Percentiles rank a stretch among this genome's conserved stretches.
These are phyloP conservation scores for Microbotryomycetes sp. DNA, from an alignment of 1,284 basidiomycete species.

Conservation along the genomic window DNA sequence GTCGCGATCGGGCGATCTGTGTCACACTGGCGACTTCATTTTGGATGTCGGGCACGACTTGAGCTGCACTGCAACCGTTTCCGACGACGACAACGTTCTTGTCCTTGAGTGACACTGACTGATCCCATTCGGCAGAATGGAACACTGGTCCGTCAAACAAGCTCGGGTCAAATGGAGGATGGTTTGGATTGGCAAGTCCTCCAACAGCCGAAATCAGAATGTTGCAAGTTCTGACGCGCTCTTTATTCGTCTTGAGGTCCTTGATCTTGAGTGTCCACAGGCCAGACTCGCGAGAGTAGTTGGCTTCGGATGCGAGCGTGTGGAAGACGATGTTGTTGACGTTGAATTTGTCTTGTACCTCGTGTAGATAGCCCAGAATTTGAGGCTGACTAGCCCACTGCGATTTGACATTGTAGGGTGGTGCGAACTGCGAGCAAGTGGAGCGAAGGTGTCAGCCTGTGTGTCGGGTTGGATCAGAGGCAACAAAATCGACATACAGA, in stretches of 20 bases:
- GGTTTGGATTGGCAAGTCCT: constrained; percentile 24
- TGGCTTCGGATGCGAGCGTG: constrained; percentile 15
- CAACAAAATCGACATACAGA: constrained; percentile 14
- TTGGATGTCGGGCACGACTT: constrained; percentile 24
- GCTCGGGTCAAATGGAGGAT: constrained; percentile 18
- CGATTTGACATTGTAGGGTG: constrained; percentile 9
- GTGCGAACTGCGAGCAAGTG: constrained; percentile 2
- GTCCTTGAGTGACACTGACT: constrained; percentile 12
- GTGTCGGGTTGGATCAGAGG: background rate
- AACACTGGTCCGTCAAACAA: constrained; percentile 25
- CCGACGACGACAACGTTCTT: constrained; percentile 33
- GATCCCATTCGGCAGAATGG: constrained; percentile 24
- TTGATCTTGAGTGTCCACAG: constrained; percentile 26
- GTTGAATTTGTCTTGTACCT: constrained; percentile 11
- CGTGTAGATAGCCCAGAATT: constrained; percentile 23
- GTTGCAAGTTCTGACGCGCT: constrained; percentile 27
- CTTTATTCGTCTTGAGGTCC: constrained; percentile 17
- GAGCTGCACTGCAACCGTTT: constrained; percentile 16
- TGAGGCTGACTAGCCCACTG: constrained; percentile 22
- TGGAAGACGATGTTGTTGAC: constrained; percentile 29
- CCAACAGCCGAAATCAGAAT: constrained; percentile 30
- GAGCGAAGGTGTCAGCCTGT: background rate
- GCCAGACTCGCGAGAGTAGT: constrained; percentile 19
- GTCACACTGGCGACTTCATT: constrained; percentile 16
- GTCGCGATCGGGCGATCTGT: constrained; percentile 26